Evolutionary conservation across 345 rosid genomes (phyloP), one percentile per base, ranked within the genome.

Genomic region (Psidium guajava): DNA sequence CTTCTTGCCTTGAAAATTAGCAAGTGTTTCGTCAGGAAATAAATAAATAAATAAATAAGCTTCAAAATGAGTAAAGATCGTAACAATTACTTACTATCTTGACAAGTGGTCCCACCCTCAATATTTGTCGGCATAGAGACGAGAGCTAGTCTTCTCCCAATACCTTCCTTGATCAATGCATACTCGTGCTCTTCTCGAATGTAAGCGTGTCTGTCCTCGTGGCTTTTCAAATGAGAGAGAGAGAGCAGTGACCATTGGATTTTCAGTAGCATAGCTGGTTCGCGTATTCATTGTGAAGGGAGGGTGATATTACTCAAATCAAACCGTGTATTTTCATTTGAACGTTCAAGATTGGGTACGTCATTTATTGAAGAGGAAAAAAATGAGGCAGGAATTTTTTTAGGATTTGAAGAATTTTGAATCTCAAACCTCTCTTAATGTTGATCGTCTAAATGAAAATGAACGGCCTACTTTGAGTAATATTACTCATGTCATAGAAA

Each of bases 41-140:
- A 21, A 32, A 27, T 59, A 64, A 83, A 53, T n/a, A n/a, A n/a
- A n/a, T n/a, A 24, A 20, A 16, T 49, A 87, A 28, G 75, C 44
- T 32, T 64, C 22, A 64, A 64, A 64, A 64, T 64, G 75, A 28
- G 75, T 64, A 16, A 64, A 81, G 77, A 83, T 57, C 64, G 89
- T 84, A 64, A 49, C 55, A 77, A 56, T 54, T 84, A 82, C 25
- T 15, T 15, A 28, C 74, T 61, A 50, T n/a, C 22, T 82, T 28
- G 85, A 77, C 82, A 87, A 36, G 84, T 59, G 80, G 86, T 89
- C 87, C 10, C 85, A 97, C 99, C 98, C 93, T 97, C 98, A 87
- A 97, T 94, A 88, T 95, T 97, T 87, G 93, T 93, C 82, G 99
- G 98, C 86, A 95, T 89, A 85, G 95, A 97, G 56, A 91, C 90